Evolutionary conservation across 805 yeast species (phyloP), one percentile per base, ranked within the genome.

Genomic region (Osmozyma mogii): DNA sequence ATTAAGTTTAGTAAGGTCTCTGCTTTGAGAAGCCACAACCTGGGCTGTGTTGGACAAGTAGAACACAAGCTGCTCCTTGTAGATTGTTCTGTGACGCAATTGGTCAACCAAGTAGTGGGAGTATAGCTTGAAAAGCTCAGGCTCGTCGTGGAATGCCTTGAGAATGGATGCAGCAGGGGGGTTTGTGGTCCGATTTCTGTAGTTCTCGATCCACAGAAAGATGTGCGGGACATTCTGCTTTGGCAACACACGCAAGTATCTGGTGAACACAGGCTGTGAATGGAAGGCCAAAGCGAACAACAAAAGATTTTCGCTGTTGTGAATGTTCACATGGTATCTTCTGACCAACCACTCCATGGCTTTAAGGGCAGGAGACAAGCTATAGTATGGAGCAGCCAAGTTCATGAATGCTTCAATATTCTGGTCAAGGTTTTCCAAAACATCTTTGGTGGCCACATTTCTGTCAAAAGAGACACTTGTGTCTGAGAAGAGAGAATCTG

Each of bases 331-430:
- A 49, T 85, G 78, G 61, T 78, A 92, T 44, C 97, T 72, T 60
- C 98, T 79, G 12, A 92, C 79, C 15, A 88, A 73, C 98, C 98
- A 92, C 61, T 92, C 98, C 9, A 85, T 65, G 4, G 96, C 89
- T 44, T 78, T 78, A 28, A 84, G 47, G 3, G 96, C 70, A 15
- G 94, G 84, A 14, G 76, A 69, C 30, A 87, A 58, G 39, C 75
- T 70, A 70, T 89, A 75, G 52, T 77, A 78, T 2, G 94, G 84
- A 3, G 94, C 78, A 7, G 78, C 64, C 41, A 89, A 63, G 35
- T 78, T 68, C 36, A 92, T 58, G 49, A 84, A 89, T 9, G 78
- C 78, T 36, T 74, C 72, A 29, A 89, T 72, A 17, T 92, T 88
- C 34, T 67, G 69, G 47, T 87, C 78, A 35, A 94, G 61, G 41